Conservation (phyloP, 257 asterid species). For the Rhazya stricta region DNA sequence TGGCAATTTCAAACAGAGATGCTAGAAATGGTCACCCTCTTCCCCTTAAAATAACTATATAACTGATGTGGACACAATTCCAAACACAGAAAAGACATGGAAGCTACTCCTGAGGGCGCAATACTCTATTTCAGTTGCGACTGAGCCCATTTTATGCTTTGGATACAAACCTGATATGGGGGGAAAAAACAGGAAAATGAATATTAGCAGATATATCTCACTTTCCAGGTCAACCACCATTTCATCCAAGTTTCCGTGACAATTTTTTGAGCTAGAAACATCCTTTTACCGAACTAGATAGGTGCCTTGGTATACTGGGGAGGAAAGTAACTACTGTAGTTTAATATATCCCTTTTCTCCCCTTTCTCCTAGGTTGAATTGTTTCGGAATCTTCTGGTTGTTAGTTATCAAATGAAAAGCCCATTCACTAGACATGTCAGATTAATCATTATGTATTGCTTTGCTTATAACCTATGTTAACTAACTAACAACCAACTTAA, state of each 20-base stretch:
- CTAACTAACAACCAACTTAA: not conserved
- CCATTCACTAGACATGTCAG: no score
- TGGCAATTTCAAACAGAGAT: not conserved
- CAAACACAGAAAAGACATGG: not conserved
- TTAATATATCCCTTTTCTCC: not conserved
- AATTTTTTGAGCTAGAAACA: not conserved
- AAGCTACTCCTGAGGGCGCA: not conserved
- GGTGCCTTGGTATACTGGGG: not conserved
- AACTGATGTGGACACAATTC: not conserved
- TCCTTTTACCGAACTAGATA: not conserved
- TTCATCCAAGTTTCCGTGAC: not conserved
- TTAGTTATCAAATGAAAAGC: not conserved
- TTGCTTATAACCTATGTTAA: not conserved
- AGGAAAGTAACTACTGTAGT: not conserved
- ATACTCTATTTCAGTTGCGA: not conserved
- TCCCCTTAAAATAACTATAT: not conserved
- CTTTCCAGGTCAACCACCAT: not conserved
- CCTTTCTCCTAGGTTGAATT: not conserved
- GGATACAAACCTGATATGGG: not conserved
- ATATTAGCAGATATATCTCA: not conserved
- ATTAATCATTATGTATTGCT: no score
- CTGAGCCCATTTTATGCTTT: not conserved
- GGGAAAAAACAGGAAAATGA: not conserved
- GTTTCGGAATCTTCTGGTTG: not conserved
- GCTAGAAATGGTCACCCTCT: not conserved